Evolutionary conservation across 805 yeast species (phyloP).

Genomic region (Groenewaldozyma salmanticensis): DNA sequence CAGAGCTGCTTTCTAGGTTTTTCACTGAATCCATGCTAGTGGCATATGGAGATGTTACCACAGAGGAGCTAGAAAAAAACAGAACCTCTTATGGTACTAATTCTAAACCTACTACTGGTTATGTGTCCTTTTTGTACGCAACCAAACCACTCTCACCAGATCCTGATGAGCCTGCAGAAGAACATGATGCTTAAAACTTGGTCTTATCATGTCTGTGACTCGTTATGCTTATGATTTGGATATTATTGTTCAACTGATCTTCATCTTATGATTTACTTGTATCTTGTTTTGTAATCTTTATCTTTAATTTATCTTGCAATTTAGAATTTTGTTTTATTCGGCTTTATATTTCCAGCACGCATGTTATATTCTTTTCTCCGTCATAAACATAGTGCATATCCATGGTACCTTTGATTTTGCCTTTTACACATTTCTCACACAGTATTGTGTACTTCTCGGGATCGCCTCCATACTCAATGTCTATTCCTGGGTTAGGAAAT

Average conservation of each 20-base stretch:
- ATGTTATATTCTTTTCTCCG: not conserved
- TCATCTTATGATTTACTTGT: too few relatives aligned
- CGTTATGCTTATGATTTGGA: too few relatives aligned
- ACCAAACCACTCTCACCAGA: slow-evolving; percentile 9
- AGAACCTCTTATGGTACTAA: not conserved
- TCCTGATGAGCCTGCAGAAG: not conserved
- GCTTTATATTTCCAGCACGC: not conserved
- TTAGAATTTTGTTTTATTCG: too few relatives aligned
- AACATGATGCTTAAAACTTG: not conserved
- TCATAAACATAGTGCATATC: not conserved
- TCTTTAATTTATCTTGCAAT: too few relatives aligned
- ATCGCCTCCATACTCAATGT: slow-evolving; percentile 17
- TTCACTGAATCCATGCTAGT: slow-evolving; percentile 21
- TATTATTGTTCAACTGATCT: too few relatives aligned
- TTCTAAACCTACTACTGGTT: slow-evolving; percentile 8
- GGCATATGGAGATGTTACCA: slow-evolving; percentile 27
- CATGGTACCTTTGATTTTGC: not conserved
- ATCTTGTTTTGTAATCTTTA: too few relatives aligned
- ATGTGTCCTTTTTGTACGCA: slow-evolving; percentile 11
- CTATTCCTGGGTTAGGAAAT: slow-evolving; percentile 16
- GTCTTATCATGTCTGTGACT: not conserved
- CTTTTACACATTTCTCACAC: slow-evolving; percentile 11
- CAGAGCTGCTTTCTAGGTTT: slow-evolving; percentile 22
- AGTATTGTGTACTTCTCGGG: slow-evolving; percentile 12
- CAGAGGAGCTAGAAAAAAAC: slow-evolving; percentile 10